Percentiles rank a stretch among this genome's conserved stretches.
Conservation (phyloP, 2,329 filamentous ascomycete genomes). For the Leptographium lundbergii region DNA sequence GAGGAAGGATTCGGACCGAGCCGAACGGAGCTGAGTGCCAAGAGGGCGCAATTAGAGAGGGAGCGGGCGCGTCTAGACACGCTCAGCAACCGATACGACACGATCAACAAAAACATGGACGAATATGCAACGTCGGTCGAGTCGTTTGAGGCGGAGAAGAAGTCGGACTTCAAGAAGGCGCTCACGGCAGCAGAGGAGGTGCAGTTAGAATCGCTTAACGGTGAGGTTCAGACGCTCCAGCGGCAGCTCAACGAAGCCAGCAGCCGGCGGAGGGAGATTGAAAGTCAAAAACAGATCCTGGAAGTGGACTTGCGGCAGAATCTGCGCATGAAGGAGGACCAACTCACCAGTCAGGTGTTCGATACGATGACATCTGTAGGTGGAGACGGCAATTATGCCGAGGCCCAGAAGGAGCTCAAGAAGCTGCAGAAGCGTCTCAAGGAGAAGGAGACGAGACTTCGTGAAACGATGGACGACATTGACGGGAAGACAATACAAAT, state of each 20-base stretch:
- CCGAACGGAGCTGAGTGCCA: conserved; percentile 61
- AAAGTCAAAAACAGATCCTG: conserved; percentile 67
- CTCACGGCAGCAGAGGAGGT: conserved; percentile 72
- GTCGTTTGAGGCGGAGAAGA: conserved; percentile 68
- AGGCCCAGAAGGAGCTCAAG: conserved; percentile 69
- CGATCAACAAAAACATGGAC: conserved; percentile 63
- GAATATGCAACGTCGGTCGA: conserved; percentile 62
- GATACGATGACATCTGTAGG: conserved; percentile 37
- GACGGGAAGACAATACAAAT: conserved; percentile 40
- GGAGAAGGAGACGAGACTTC: conserved; percentile 53
- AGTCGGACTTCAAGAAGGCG: conserved; percentile 84
- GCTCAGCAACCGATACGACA: conserved; percentile 50
- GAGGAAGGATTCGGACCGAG: conserved; percentile 75
- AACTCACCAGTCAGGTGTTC: conserved; percentile 64
- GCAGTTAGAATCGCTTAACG: conserved; percentile 59
- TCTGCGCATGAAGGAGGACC: conserved; percentile 73
- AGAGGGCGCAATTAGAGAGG: conserved; percentile 61
- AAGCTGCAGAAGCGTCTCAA: conserved; percentile 59
- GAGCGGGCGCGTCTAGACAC: conserved; percentile 62
- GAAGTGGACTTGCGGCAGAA: conserved; percentile 87
- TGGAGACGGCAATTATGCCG: conserved; percentile 56
- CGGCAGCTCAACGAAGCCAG: conserved; percentile 67
- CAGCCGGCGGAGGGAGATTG: conserved; percentile 60
- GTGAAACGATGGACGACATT: conserved; percentile 62
- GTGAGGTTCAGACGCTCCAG: conserved; percentile 58